Base-by-base conservation (phyloP, 2,329 filamentous ascomycete species). In the Chaetomiaceae sp. region DNA sequence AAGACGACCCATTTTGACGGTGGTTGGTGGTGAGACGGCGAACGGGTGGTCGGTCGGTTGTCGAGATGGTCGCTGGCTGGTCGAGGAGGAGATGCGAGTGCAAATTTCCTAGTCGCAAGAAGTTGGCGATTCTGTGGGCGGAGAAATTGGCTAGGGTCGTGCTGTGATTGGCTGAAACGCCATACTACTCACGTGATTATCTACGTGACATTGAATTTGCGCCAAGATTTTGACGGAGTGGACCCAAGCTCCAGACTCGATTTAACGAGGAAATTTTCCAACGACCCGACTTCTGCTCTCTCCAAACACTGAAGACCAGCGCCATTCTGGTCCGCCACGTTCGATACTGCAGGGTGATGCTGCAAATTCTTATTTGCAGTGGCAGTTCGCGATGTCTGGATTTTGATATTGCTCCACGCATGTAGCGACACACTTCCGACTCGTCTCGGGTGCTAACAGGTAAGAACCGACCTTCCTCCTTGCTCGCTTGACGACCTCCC, bases 1-100 rank as follows among this genome's bases (percentile, higher is more conserved):
- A 86, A 97, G 86, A 82, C 92, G 86, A 86, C 91, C 89, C 89
- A 95, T 95, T 64, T 75, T 87, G 75, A 68, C 48, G 51, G 73
- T 70, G 16, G 70, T 65, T 68, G 68, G 65, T 66, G 59, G 55
- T 62, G 61, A 44, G 43, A 59, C 66, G 60, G 56, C 60, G 60
- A 59, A 60, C 61, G 57, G 25, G 55, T 48, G 35, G 39, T 39
- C 30, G 64, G 58, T 60, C 58, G 59, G 38, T 30, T 51, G 53
- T 55, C 53, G 50, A 53, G 50, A 53, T 53, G 53, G 45, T 59
- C 42, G 54, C 51, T 51, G 49, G 53, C 49, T 51, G 48, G 54
- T 43, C 43, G 47, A 47, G 30, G 46, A 51, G 34, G 31, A n/a
- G 44, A 47, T 39, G 43, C 42, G 37, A 50, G n/a, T 44, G 43